phyloP scores from a whole-genome alignment of 352 stramenopile species.

The Globisporangium paroecandrum region DNA sequence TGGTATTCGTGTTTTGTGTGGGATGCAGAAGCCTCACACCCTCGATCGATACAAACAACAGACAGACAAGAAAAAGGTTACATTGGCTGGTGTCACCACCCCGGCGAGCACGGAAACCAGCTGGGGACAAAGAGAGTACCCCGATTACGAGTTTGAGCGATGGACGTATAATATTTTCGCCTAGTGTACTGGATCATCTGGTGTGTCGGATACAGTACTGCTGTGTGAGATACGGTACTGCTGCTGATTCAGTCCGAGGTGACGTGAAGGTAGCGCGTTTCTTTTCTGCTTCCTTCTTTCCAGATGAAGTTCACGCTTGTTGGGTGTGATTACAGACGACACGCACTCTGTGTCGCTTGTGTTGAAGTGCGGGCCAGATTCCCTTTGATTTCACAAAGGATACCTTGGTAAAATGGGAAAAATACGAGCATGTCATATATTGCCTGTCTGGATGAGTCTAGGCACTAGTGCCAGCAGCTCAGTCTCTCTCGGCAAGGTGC shows the following conservation, averaged over 20 bases:
- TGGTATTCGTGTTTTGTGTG: not conserved
- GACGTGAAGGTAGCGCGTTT: conserved; percentile 6
- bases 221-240: not conserved
- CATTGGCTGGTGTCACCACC: not conserved
- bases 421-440: not conserved
- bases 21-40: not conserved
- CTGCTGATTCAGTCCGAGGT: not conserved
- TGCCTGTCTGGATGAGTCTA: not conserved
- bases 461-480: not conserved
- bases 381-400: not conserved
- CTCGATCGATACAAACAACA: conserved; percentile 2
- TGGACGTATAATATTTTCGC: not conserved
- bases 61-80: conserved; percentile 7
- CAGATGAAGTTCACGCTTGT: not conserved
- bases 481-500: not conserved
- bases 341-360: not conserved
- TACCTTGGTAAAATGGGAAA: not conserved
- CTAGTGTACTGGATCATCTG: not conserved
- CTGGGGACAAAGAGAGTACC: not conserved
- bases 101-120: not conserved
- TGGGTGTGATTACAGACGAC: not conserved
- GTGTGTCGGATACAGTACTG: not conserved
- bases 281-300: not conserved
- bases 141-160: not conserved
- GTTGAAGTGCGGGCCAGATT: not conserved